These are phyloP conservation scores for Petasospora fabianii DNA, from an alignment of 1,139 yeast species.

Conservation along the genomic window DNA sequence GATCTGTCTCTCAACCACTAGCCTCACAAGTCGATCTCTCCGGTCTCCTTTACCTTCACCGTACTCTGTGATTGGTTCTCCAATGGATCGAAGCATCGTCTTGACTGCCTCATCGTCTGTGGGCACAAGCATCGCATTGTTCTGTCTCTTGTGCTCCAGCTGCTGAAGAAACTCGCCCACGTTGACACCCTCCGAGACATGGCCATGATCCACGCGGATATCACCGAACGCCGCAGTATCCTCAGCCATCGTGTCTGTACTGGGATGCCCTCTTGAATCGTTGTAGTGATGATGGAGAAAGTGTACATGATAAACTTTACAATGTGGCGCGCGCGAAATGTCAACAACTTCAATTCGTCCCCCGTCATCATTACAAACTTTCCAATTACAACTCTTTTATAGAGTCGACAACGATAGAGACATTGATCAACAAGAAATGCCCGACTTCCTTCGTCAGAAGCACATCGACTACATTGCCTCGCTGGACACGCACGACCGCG, in stretches of 20 bases:
- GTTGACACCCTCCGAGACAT: constrained; percentile 22
- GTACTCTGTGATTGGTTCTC: constrained; percentile 55
- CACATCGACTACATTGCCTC: constrained; percentile 52
- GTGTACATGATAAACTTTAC: neutral
- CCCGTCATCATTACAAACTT: neutral
- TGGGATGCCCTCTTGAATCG: no score
- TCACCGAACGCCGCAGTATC: constrained; percentile 12
- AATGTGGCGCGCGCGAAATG: neutral
- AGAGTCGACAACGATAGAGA: no score
- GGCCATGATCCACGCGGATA: constrained; percentile 20
- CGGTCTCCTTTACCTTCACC: constrained; percentile 64
- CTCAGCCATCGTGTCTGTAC: constrained; percentile 1
- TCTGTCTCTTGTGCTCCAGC: constrained; percentile 26
- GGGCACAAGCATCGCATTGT: constrained; percentile 42
- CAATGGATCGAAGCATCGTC: constrained; percentile 41
- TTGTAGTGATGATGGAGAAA: neutral
- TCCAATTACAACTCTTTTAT: no score
- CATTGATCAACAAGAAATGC: constrained; percentile 1
- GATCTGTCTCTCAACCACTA: constrained; percentile 31
- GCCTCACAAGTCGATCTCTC: constrained; percentile 50
- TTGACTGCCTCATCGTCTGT: constrained; percentile 63
- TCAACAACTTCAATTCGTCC: neutral
- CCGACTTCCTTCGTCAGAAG: constrained; percentile 33
- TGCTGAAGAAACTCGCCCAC: constrained; percentile 28
- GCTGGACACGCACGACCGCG: constrained; percentile 48